Percentiles rank a stretch among this genome's conserved stretches.
Conservation (phyloP, 352 stramenopile species). For the Phytophthora megakarya region DNA sequence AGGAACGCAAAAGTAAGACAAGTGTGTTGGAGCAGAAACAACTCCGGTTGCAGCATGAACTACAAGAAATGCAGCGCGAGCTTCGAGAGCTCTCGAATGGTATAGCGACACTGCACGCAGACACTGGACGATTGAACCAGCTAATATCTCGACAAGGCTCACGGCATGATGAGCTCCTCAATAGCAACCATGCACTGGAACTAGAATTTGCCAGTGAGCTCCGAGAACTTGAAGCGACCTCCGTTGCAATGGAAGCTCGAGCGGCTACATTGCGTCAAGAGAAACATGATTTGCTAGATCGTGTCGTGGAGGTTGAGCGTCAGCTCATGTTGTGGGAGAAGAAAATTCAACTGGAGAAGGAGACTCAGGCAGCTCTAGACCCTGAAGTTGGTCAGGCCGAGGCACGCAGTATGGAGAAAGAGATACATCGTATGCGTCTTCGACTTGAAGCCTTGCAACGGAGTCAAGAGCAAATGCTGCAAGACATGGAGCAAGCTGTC, state of each 20-base stretch:
- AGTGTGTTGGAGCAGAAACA: slow-evolving; percentile 92
- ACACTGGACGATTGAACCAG: slow-evolving; percentile 93
- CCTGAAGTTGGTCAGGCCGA: slow-evolving; percentile 92
- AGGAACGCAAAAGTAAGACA: slow-evolving; percentile 90
- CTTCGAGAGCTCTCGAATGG: slow-evolving; percentile 78
- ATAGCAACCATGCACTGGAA: slow-evolving; percentile 90
- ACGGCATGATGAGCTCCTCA: slow-evolving; percentile 77
- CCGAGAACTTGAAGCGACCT: slow-evolving; percentile 88
- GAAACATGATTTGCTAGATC: slow-evolving; percentile 88
- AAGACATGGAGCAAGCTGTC: slow-evolving; percentile 95
- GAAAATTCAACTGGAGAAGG: slow-evolving; percentile 97
- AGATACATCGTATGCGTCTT: slow-evolving; percentile 96
- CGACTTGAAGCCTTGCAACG: slow-evolving; percentile 90
- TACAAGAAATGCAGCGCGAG: slow-evolving; percentile 80
- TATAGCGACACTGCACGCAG: slow-evolving; percentile 88
- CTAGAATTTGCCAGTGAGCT: slow-evolving; percentile 92
- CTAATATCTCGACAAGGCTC: slow-evolving; percentile 90
- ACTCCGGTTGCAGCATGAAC: slow-evolving; percentile 84
- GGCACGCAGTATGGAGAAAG: slow-evolving; percentile 93
- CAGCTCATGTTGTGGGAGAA: slow-evolving; percentile 96
- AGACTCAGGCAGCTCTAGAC: slow-evolving; percentile 94
- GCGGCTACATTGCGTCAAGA: slow-evolving; percentile 75
- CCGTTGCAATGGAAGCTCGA: slow-evolving; percentile 74
- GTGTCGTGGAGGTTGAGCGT: slow-evolving; percentile 92
- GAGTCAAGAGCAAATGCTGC: slow-evolving; percentile 93